Base-by-base conservation (phyloP, 257 asterid species). In the Solanum lignicaule region DNA sequence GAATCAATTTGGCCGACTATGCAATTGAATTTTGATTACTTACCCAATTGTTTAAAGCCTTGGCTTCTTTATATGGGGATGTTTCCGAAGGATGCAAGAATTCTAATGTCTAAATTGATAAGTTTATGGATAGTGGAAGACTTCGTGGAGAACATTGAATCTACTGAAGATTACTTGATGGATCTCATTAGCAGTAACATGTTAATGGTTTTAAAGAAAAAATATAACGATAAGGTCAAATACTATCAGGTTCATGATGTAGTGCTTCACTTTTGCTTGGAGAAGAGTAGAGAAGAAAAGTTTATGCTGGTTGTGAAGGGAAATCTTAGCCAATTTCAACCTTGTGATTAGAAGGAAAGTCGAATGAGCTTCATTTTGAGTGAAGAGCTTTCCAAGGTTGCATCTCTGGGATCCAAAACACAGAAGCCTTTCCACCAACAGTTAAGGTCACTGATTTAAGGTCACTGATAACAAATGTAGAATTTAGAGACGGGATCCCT, bases 41-140 rank as follows among this genome's bases (percentile, higher is more conserved):
- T 87, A 48, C 68, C 81, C 0, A 31, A 62, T 48, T 4, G 0
- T 35, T 68, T 87, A 11, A 76, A 10, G 15, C 48, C 86, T 1
- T 87, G 88, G 6, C 33, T 87, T 18, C 88, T 87, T 14, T 87
- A 76, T 2, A 55, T 87, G 78, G 79, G 88, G 16, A 32, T 35
- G 31, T 60, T 60, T 62, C 79, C 48, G 4, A 79, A 78, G 36
- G 88, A 60, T 2, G 31, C 25, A 3, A 38, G 33, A 16, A 87
- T 87, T 58, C 35, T 23, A 7, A 39, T 36, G 11, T 43, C 86
- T 15, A 78, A 35, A 60, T 55, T 87, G 86, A 35, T 60, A 31
- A 46, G 78, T 18, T 5, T 87, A 87, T 87, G 85, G 88, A 75
- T 87, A 0, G 75, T 78, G 2, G 88, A 87, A 65, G 86, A 41